Conservation (phyloP, 2,329 filamentous ascomycete genomes). For the Fusarium mangiferae region DNA sequence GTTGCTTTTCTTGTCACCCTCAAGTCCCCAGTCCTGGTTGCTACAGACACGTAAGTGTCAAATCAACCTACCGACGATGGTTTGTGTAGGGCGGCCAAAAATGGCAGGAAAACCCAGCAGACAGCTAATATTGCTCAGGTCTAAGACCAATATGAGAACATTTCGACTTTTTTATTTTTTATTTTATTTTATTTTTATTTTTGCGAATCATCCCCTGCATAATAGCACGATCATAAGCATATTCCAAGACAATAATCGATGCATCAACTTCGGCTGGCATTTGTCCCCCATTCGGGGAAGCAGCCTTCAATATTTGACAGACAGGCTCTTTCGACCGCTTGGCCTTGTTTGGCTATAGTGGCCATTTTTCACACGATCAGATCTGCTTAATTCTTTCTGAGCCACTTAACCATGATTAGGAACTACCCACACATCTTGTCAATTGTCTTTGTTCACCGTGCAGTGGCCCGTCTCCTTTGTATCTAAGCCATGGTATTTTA, state of each 20-base stretch:
- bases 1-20: conserved; percentile 33
- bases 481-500: conserved; percentile 2
- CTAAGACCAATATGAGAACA: background rate
- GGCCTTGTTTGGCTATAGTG: conserved; percentile 26
- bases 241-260: conserved; percentile 28
- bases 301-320: conserved; percentile 24
- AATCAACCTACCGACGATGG: background rate
- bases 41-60: conserved; percentile 6
- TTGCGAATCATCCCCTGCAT: conserved; percentile 14
- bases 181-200: conserved; percentile 8
- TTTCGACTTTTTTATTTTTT: background rate
- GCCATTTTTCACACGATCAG: conserved; percentile 29
- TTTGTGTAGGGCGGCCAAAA: background rate
- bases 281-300: conserved; percentile 16
- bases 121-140: conserved; percentile 13
- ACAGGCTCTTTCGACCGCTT: conserved; percentile 30
- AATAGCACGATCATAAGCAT: conserved; percentile 21
- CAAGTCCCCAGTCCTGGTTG: conserved; percentile 3
- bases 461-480: background rate
- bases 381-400: conserved; percentile 17
- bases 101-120: conserved; percentile 2
- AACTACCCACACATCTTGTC: background rate
- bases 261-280: conserved; percentile 24
- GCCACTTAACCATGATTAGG: conserved; percentile 14
- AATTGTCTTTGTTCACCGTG: background rate